A percentile compares a stretch with the other conserved stretches of the same genome.
These are phyloP conservation scores for Mycena epipterygia DNA, from an alignment of 768 basidiomycete species.

Conservation along the genomic window DNA sequence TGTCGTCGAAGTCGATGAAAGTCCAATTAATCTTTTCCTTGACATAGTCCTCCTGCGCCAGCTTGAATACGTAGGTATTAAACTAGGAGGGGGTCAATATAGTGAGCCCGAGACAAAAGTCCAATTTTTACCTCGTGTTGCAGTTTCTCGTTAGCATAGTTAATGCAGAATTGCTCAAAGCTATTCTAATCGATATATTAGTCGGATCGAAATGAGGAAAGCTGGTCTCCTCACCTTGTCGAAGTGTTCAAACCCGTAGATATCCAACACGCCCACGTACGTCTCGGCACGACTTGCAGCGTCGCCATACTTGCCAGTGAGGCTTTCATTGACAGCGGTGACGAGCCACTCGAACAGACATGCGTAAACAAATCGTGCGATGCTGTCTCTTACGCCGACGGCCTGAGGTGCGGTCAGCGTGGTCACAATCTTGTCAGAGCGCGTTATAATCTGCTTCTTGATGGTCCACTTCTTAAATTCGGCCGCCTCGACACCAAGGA, in stretches of 20 bases:
- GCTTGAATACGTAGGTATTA: slow-evolving; percentile 99
- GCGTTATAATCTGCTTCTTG: slow-evolving; percentile 96
- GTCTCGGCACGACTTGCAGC: slow-evolving; percentile 93
- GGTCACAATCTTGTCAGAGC: slow-evolving; percentile 96
- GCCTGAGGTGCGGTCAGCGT: slow-evolving; percentile 89
- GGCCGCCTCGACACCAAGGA: slow-evolving; percentile 89
- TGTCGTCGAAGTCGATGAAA: slow-evolving; percentile 99
- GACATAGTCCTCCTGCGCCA: slow-evolving; percentile 99
- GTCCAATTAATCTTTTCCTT: slow-evolving; percentile 99
- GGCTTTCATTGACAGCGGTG: slow-evolving; percentile 95
- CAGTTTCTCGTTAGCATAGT: slow-evolving; percentile 98
- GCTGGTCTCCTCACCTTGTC: slow-evolving; percentile 75
- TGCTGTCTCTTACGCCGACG: slow-evolving; percentile 95
- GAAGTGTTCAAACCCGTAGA: slow-evolving; percentile 97
- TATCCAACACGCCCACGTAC: slow-evolving; percentile 99
- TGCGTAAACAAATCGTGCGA: slow-evolving; percentile 98
- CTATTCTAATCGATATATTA: slow-evolving; percentile 68
- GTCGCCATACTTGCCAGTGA: slow-evolving; percentile 93
- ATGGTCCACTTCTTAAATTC: slow-evolving; percentile 99
- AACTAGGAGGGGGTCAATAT: slow-evolving; percentile 66
- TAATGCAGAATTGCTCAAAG: slow-evolving; percentile 99
- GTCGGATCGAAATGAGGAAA: not conserved
- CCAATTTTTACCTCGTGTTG: slow-evolving; percentile 86
- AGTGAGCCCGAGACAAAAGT: not conserved
- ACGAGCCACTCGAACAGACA: slow-evolving; percentile 99